Evolutionary conservation across 179 eudicot species (phyloP), one percentile per base, ranked within the genome.

Genomic region (Pouteria campechiana): DNA sequence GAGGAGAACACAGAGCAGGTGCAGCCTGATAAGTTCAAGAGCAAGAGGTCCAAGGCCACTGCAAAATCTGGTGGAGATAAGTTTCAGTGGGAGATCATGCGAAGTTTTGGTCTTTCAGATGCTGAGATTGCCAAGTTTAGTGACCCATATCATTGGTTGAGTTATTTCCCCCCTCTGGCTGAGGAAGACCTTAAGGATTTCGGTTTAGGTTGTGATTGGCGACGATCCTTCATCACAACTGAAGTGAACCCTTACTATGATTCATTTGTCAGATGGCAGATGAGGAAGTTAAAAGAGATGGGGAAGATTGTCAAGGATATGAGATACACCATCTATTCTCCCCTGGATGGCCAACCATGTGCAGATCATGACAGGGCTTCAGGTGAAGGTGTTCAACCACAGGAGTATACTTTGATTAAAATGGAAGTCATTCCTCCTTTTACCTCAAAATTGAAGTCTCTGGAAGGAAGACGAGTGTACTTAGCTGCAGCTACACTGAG

Each of bases 301-400:
- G 89, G 89, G 17, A 86, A 86, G 54, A 76, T 86, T 43, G 93
- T 86, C 41, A 86, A 86, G 59, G 96, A 82, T 39, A 48, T 76
- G 41, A 69, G 96, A 45, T 79, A 76, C 52, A 45, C 94, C 2
- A 57, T 79, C 14, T 86, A 67, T 54, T 86, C 96, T 6, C 96
- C 94, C 1, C 50, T 79, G 16, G 96, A 87, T 62, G 96, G 96
- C 17, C 94, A 83, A 59, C 96, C 90, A 4, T 86, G 94, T 50
- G 94, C 96, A 6, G 96, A 86, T 63, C 96, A 86, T 48, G 96
- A 82, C 44, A 81, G 90, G 50, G 94, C 94, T 38, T 86, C 94
- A 6, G 94, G 96, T 19, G 96, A 87, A 55, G 96, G 95, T 33
- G 90, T 87, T 49, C 74, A 64, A 33, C 96, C 96, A 11, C 96